Evolutionary conservation across 2,329 filamentous ascomycete genomes (phyloP), one percentile per base, ranked within the genome.

Genomic region (Neospermospora avenae): DNA sequence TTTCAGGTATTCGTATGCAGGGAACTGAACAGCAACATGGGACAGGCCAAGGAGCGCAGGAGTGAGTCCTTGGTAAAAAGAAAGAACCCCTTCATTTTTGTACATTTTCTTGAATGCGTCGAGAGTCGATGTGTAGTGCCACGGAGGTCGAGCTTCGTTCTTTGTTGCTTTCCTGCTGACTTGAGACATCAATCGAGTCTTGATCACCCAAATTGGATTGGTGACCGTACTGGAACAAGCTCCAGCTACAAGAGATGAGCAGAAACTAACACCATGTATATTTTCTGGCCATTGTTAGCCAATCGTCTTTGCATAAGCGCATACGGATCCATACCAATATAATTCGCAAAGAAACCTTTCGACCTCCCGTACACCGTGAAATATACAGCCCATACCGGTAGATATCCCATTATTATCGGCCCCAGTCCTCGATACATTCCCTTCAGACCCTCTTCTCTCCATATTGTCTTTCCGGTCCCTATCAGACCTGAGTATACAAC

Each of bases 201-300:
- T 99, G 78, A 99, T 96, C 39, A 99, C 95, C 95, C 95, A 99
- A 63, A 99, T 99, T 0, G 95, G 95, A 74, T 98, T 99, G 24
- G 95, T 99, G 64, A 88, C 89, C 64, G 98, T 82, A 3, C 95
- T 99, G 67, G 93, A 97, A 77, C 90, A 96, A 63, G 87, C 92
- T 56, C 95, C 95, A 24, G 93, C 95, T 59, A 92, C 84, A 62
- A 99, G 85, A 10, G 95, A 96, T 22, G 95, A 95, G 79, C 90
- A 93, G 66, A 95, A 88, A 72, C 91, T 91, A 69, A 93, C 84
- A 46, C 91, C 74, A 77, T 90, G 88, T 70, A 84, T 85, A 72
- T 91, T 93, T 63, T 87, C 89, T 90, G 70, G 25, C 34, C n/a
- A 35, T 10, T n/a, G 22, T 61, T 18, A 58, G 55, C 48, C n/a